A percentile compares a stretch with the other conserved stretches of the same genome.
phyloP scores from a whole-genome alignment of 169 alveolate species.

The Plasmodium reichenowi region DNA sequence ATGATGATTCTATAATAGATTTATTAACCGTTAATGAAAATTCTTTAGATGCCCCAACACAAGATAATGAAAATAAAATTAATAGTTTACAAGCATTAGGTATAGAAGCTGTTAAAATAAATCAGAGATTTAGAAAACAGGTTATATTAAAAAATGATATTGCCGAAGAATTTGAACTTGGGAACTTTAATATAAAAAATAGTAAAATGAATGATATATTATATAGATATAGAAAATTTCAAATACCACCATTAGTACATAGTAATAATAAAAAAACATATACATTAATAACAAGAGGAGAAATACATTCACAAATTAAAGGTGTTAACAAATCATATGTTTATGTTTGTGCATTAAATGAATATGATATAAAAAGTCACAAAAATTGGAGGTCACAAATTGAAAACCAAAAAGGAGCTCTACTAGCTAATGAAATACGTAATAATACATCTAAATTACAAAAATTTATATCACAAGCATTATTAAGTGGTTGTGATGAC shows the following conservation, averaged over 20 bases:
- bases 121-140: constrained; percentile 91
- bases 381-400: constrained; percentile 91
- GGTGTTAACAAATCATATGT: constrained; percentile 83
- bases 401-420: constrained; percentile 92
- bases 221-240: constrained; percentile 90
- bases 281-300: constrained; percentile 85
- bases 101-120: constrained; percentile 91
- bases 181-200: constrained; percentile 85
- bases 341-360: constrained; percentile 90
- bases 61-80: constrained; percentile 90
- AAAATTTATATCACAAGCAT: constrained; percentile 91
- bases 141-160: constrained; percentile 83
- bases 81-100: constrained; percentile 92
- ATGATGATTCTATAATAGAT: constrained; percentile 93
- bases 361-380: constrained; percentile 86
- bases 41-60: constrained; percentile 92
- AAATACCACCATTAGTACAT: constrained; percentile 85
- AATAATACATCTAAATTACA: constrained; percentile 91
- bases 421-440: constrained; percentile 90
- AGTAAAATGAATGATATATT: constrained; percentile 87
- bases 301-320: constrained; percentile 84
- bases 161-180: constrained; percentile 81
- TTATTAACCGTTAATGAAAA: constrained; percentile 93
- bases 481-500: constrained; percentile 91
- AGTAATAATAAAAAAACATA: constrained; percentile 78